These are phyloP conservation scores for Pythium folliculosum DNA, from an alignment of 352 stramenopile genomes.

Conservation along the genomic window DNA sequence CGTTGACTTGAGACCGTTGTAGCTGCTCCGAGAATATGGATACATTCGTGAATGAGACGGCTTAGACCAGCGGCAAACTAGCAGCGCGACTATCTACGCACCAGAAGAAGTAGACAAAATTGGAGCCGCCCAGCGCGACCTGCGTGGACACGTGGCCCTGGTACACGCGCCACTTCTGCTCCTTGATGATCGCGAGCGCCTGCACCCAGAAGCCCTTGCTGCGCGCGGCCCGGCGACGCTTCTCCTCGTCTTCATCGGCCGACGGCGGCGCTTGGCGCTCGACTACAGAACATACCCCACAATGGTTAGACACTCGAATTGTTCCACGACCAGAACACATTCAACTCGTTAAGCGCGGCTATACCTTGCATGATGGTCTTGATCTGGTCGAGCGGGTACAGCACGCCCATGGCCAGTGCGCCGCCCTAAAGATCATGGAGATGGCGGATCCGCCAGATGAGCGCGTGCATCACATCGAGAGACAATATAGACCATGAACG, in stretches of 20 bases:
- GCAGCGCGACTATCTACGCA: slow-evolving; percentile 25
- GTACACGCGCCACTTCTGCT: slow-evolving; percentile 76
- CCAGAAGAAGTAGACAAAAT: slow-evolving; percentile 92
- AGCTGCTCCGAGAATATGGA: slow-evolving; percentile 30
- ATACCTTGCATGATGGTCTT: slow-evolving; percentile 84
- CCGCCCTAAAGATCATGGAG: slow-evolving; percentile 56
- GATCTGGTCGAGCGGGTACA: slow-evolving; percentile 88
- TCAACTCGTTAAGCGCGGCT: background rate
- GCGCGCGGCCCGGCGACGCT: slow-evolving; percentile 17
- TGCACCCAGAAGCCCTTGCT: slow-evolving; percentile 44
- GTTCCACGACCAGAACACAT: background rate
- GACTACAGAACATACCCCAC: slow-evolving; percentile 10
- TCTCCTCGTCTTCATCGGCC: slow-evolving; percentile 15
- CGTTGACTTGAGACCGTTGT: slow-evolving; percentile 68
- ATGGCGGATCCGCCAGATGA: background rate
- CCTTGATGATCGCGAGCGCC: slow-evolving; percentile 51
- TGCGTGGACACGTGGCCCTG: slow-evolving; percentile 80
- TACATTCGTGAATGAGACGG: background rate
- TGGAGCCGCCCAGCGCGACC: slow-evolving; percentile 70
- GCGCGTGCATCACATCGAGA: background rate
- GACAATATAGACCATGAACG: slow-evolving; percentile 13
- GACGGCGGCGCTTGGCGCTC: slow-evolving; percentile 23
- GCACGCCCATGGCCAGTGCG: slow-evolving; percentile 74
- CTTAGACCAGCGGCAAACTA: background rate
- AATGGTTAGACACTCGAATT: background rate